Evolutionary conservation across 2,329 filamentous ascomycete species (phyloP).

Genomic region (Diaporthe australafricana): DNA sequence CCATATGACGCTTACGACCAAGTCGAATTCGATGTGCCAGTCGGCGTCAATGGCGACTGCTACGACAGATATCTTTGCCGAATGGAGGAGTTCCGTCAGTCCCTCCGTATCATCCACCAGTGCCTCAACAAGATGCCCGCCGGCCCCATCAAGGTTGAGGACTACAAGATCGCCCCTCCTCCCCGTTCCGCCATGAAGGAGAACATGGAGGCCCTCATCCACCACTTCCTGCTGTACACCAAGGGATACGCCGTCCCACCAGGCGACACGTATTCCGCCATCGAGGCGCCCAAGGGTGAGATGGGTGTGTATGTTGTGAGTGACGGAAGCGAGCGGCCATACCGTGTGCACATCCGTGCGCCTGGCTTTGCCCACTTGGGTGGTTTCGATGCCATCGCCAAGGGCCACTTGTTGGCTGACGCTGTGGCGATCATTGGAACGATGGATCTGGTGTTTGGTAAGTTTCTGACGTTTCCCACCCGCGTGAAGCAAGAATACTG

Average conservation of each 20-base stretch:
- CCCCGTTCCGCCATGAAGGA: slow-evolving; percentile 99
- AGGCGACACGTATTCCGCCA: slow-evolving; percentile 96
- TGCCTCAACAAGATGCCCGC: slow-evolving; percentile 99
- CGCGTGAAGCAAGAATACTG: slow-evolving; percentile 43
- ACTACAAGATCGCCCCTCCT: slow-evolving; percentile 97
- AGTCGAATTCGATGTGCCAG: slow-evolving; percentile 98
- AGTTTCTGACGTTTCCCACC: slow-evolving; percentile 48
- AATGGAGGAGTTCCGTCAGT: slow-evolving; percentile 99
- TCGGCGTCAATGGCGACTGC: slow-evolving; percentile 97
- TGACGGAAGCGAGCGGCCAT: slow-evolving; percentile 95
- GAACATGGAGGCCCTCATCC: slow-evolving; percentile 99
- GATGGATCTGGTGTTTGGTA: slow-evolving; percentile 91
- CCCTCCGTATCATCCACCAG: slow-evolving; percentile 97
- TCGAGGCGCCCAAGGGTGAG: slow-evolving; percentile 99
- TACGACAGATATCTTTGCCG: slow-evolving; percentile 99
- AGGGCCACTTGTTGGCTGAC: slow-evolving; percentile 94
- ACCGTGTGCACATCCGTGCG: slow-evolving; percentile 96
- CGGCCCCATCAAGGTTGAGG: slow-evolving; percentile 93
- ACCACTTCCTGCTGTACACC: slow-evolving; percentile 98
- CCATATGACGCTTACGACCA: slow-evolving; percentile 98
- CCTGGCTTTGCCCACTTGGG: slow-evolving; percentile 95
- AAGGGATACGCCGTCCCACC: slow-evolving; percentile 98
- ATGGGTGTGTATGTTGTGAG: slow-evolving; percentile 98
- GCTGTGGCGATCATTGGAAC: slow-evolving; percentile 95
- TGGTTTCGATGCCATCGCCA: slow-evolving; percentile 92